Conservation (phyloP, 169 alveolate genomes). For the Eimeria maxima region DNA sequence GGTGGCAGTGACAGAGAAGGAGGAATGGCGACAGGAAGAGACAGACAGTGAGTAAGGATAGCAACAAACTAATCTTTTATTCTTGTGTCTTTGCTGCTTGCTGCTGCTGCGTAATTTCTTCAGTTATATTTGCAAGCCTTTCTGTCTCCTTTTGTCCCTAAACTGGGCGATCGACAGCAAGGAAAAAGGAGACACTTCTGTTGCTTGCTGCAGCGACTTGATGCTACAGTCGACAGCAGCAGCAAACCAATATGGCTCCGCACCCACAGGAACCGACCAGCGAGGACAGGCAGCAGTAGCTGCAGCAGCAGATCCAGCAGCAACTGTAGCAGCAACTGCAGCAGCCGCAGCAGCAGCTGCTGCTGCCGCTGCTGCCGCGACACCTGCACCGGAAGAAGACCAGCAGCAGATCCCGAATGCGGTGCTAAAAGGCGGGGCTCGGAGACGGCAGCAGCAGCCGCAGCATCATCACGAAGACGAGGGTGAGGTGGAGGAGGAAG, state of each 20-base stretch:
- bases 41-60: neutral
- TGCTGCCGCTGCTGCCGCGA: neutral
- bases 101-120: conserved; percentile 8
- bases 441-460: neutral
- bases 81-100: neutral
- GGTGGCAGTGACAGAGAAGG: neutral
- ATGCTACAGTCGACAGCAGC: neutral
- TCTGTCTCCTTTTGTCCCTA: neutral
- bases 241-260: neutral
- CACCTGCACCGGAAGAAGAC: neutral
- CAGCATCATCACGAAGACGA: neutral
- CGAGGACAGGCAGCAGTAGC: neutral
- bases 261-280: neutral
- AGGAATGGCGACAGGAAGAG: neutral
- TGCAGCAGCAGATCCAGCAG: conserved; percentile 53
- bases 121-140: neutral
- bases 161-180: neutral
- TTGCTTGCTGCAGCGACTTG: neutral
- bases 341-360: neutral
- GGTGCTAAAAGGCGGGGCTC: neutral
- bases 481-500: neutral
- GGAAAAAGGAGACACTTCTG: neutral
- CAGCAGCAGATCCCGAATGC: neutral
- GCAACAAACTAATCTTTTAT: neutral
- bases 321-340: conserved; percentile 25